A percentile compares a stretch with the other conserved stretches of the same genome.
Conservation (phyloP, 2,329 filamentous ascomycete species). For the Exutisphaerella laricina region DNA sequence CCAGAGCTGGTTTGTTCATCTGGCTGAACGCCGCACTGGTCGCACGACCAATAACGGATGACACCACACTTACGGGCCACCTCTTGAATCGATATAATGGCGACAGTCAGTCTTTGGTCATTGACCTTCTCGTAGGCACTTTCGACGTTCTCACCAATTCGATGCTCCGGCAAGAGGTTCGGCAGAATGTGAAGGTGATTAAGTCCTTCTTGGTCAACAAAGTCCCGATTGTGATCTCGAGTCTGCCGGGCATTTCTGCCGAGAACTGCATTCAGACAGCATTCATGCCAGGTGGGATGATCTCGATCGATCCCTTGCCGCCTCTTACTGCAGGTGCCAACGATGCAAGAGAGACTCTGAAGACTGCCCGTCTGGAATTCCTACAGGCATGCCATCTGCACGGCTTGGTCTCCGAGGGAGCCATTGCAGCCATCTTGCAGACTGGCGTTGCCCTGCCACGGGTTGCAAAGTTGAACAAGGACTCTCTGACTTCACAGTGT, state of each 20-base stretch:
- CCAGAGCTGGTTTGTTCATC: constrained; percentile 76
- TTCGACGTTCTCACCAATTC: constrained; percentile 88
- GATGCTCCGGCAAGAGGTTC: constrained; percentile 63
- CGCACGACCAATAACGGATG: constrained; percentile 76
- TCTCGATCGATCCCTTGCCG: constrained; percentile 62
- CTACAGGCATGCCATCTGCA: constrained; percentile 87
- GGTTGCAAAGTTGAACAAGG: constrained; percentile 69
- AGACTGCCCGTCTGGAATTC: constrained; percentile 72
- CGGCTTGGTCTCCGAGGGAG: constrained; percentile 70
- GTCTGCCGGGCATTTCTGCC: constrained; percentile 54
- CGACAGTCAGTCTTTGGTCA: constrained; percentile 68
- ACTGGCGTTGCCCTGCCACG: constrained; percentile 73
- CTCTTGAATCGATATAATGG: constrained; percentile 81
- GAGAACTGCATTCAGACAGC: constrained; percentile 63
- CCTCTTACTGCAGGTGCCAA: constrained; percentile 56
- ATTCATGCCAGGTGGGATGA: constrained; percentile 46
- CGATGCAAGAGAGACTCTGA: constrained; percentile 52
- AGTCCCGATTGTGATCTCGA: constrained; percentile 56
- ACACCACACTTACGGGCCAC: constrained; percentile 70
- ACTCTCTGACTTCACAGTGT: constrained; percentile 72
- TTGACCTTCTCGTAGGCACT: constrained; percentile 78
- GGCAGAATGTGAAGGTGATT: constrained; percentile 61
- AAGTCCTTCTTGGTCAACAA: constrained; percentile 82
- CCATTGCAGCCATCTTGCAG: constrained; percentile 74
- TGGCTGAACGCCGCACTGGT: constrained; percentile 79